Conservation (phyloP, 2,329 filamentous ascomycete species). For the Aspergillus luchuensis region DNA sequence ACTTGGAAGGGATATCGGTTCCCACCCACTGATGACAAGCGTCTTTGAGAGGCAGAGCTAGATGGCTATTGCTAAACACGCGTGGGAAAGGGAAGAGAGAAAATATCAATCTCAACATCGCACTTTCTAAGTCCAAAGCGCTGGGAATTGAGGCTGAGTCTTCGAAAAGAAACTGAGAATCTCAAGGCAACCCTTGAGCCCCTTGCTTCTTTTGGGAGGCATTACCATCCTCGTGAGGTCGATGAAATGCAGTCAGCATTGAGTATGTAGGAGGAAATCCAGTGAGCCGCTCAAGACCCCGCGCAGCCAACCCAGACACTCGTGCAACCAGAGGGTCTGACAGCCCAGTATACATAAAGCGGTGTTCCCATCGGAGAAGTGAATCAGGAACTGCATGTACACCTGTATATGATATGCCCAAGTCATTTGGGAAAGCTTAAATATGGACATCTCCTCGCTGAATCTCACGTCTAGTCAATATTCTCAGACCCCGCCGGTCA, state of each 20-base stretch:
- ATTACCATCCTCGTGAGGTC: neutral
- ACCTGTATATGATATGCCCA: too few relatives aligned
- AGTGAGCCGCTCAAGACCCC: neutral
- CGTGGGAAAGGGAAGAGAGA: too few relatives aligned
- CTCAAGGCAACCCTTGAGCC: neutral
- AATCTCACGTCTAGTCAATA: too few relatives aligned
- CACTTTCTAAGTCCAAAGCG: neutral
- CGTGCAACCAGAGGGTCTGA: neutral
- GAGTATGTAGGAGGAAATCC: neutral
- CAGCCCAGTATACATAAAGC: neutral
- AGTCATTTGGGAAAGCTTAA: neutral
- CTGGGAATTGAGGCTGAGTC: neutral
- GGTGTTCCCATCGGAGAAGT: neutral
- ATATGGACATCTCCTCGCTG: neutral
- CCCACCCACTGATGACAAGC: too few relatives aligned
- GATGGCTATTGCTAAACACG: too few relatives aligned
- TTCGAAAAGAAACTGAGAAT: neutral
- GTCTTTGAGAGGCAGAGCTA: too few relatives aligned
- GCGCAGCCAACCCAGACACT: neutral
- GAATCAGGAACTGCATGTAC: too few relatives aligned
- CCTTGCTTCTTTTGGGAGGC: neutral
- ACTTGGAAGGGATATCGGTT: too few relatives aligned
- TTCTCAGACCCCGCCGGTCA: neutral
- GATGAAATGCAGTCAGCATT: neutral
- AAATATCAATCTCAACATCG: too few relatives aligned